Evolutionary conservation across 2,329 filamentous ascomycete genomes (phyloP).

Genomic region (Aspergillus piperis): DNA sequence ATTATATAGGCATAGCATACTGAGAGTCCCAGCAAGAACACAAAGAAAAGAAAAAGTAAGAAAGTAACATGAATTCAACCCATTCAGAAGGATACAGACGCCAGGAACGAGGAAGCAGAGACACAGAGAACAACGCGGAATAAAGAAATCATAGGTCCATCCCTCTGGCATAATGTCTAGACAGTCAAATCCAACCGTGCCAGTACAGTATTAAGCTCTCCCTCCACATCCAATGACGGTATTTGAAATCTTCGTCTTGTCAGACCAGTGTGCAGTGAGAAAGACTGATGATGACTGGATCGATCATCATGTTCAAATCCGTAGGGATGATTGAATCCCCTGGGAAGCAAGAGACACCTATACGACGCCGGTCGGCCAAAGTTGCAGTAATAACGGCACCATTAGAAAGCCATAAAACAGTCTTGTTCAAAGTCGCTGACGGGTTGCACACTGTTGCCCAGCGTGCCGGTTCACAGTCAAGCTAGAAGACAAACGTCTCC

Average conservation of each 20-base stretch:
- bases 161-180: slow-evolving; percentile 33
- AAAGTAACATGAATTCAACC: slow-evolving; percentile 31
- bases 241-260: slow-evolving; percentile 13
- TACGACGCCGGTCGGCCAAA: slow-evolving; percentile 10
- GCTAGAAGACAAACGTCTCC: slow-evolving; percentile 17
- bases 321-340: slow-evolving; percentile 4
- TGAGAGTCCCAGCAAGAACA: slow-evolving; percentile 22
- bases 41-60: slow-evolving; percentile 18
- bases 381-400: slow-evolving; percentile 15
- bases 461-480: slow-evolving; percentile 12
- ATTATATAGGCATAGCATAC: slow-evolving; percentile 43
- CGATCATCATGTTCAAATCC: not conserved
- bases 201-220: slow-evolving; percentile 19
- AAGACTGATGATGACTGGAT: slow-evolving; percentile 11
- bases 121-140: slow-evolving; percentile 30
- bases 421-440: slow-evolving; percentile 16
- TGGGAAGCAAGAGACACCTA: slow-evolving; percentile 5
- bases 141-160: slow-evolving; percentile 28
- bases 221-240: slow-evolving; percentile 13
- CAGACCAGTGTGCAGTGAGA: slow-evolving; percentile 15
- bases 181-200: slow-evolving; percentile 32
- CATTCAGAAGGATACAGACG: slow-evolving; percentile 37
- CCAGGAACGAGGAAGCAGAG: slow-evolving; percentile 32
- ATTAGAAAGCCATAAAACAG: slow-evolving; percentile 17
- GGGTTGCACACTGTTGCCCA: slow-evolving; percentile 5